A percentile compares a stretch with the other conserved stretches of the same genome.
These are phyloP conservation scores for Backusella parvicylindrica DNA, from an alignment of 192 early-diverging fungal genomes.

Conservation along the genomic window DNA sequence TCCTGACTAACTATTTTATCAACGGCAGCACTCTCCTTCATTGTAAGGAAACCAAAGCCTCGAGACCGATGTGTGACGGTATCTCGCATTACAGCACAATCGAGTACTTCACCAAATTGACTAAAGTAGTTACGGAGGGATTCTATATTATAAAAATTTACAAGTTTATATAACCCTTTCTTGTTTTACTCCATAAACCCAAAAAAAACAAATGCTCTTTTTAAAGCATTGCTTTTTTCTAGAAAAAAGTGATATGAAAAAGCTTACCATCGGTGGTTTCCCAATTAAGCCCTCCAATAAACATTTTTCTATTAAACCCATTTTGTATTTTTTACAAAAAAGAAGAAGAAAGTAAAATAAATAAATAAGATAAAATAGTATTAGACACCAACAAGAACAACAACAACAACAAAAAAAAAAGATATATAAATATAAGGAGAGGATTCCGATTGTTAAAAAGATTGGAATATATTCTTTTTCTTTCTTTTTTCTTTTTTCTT, in stretches of 20 bases:
- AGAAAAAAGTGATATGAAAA: constrained; percentile 2
- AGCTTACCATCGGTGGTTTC: constrained; percentile 80
- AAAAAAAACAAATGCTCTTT: not conserved
- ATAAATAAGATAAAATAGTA: constrained; percentile 10
- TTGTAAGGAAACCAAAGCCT: constrained; percentile 79
- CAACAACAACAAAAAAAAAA: constrained; percentile 23
- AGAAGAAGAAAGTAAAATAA: not conserved
- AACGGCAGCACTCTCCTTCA: constrained; percentile 55
- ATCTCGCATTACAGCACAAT: constrained; percentile 78
- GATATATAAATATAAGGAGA: not conserved
- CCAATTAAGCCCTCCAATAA: constrained; percentile 79
- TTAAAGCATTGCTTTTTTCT: not conserved
- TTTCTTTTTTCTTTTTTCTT: not conserved
- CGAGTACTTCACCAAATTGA: constrained; percentile 66
- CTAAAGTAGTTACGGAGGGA: constrained; percentile 66
- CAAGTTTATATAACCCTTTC: constrained; percentile 10
- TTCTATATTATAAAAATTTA: constrained; percentile 50
- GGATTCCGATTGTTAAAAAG: not conserved
- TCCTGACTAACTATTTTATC: constrained; percentile 63
- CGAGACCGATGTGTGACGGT: constrained; percentile 61
- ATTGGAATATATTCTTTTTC: not conserved
- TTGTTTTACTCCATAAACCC: not conserved
- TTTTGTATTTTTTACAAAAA: not conserved
- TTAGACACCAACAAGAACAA: not conserved
- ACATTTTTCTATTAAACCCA: constrained; percentile 64